Percentiles rank a stretch among this genome's conserved stretches.
Evolutionary conservation across 257 asterid genomes (phyloP).

Genomic region (Petrea volubilis): DNA sequence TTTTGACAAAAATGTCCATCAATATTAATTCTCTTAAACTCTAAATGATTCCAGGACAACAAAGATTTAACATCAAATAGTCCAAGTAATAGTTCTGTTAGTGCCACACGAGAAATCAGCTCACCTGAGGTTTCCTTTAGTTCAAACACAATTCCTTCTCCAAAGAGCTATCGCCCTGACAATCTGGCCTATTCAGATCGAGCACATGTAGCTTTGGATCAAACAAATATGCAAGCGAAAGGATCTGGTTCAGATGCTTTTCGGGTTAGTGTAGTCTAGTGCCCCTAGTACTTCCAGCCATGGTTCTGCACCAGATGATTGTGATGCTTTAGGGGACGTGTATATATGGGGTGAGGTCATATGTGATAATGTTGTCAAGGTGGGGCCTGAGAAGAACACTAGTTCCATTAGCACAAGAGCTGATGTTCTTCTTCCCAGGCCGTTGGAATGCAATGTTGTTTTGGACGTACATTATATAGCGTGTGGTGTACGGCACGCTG

Average conservation of each 20-base stretch:
- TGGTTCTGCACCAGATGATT: conserved; percentile 90
- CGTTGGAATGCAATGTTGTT: conserved; percentile 73
- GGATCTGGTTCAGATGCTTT: conserved; percentile 83
- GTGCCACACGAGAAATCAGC: conserved; percentile 69
- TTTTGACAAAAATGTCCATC: no score
- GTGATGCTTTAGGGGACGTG: conserved; percentile 89
- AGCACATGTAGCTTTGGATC: conserved; percentile 78
- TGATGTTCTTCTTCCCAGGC: conserved; percentile 82
- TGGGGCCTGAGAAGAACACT: conserved; percentile 75
- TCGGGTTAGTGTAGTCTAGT: conserved; percentile 91
- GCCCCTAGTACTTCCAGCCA: conserved; percentile 98
- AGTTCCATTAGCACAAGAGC: conserved; percentile 65
- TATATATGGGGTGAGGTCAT: conserved; percentile 96
- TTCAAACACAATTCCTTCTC: conserved; percentile 60
- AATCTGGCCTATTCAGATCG: conserved; percentile 53
- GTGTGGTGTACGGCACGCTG: conserved; percentile 88
- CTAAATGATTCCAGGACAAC: conserved; percentile 48
- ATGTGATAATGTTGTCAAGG: conserved; percentile 67
- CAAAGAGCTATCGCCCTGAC: conserved; percentile 49
- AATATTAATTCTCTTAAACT: no score
- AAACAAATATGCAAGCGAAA: conserved; percentile 77
- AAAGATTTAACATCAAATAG: conserved; percentile 75
- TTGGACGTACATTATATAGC: conserved; percentile 84
- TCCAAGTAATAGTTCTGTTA: conserved; percentile 72
- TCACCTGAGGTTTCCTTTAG: conserved; percentile 67